Conservation (phyloP, 352 stramenopile genomes). For the Pythium periplocum region DNA sequence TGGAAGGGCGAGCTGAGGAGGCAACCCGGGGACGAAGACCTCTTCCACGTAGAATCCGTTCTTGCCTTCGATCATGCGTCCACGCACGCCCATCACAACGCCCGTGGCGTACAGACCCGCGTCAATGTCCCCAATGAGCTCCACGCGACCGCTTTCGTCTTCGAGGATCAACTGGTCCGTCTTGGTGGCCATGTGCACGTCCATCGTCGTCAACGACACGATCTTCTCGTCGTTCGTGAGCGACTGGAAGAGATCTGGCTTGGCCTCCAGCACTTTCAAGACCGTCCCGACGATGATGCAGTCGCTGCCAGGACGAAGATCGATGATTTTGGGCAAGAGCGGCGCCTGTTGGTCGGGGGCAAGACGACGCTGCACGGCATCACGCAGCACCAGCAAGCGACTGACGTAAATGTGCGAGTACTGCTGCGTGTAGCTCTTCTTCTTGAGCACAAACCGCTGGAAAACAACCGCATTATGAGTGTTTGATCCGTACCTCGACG, state of each 20-base stretch:
- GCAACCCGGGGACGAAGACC: constrained; percentile 49
- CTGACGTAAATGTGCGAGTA: constrained; percentile 91
- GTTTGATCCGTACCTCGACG: no score
- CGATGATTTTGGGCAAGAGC: constrained; percentile 71
- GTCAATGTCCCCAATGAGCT: constrained; percentile 53
- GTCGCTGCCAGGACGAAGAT: constrained; percentile 55
- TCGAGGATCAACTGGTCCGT: constrained; percentile 83
- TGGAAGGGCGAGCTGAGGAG: constrained; percentile 43
- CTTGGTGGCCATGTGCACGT: constrained; percentile 40
- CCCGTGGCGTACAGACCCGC: constrained; percentile 59
- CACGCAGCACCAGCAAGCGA: constrained; percentile 65
- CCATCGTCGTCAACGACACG: constrained; percentile 26
- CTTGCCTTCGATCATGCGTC: constrained; percentile 36
- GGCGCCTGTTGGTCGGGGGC: constrained; percentile 18
- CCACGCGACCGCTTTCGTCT: constrained; percentile 83
- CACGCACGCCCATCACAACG: constrained; percentile 65
- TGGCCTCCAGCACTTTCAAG: constrained; percentile 72
- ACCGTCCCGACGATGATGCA: constrained; percentile 80
- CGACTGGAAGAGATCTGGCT: constrained; percentile 81
- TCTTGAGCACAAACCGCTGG: constrained; percentile 79
- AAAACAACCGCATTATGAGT: background rate
- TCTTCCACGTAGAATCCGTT: constrained; percentile 52
- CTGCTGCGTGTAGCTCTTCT: constrained; percentile 84
- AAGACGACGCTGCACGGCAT: constrained; percentile 42
- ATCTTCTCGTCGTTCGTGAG: constrained; percentile 60